Base-by-base conservation (phyloP, 192 early-diverging fungal species). In the Jimgerdemannia lactiflua region DNA sequence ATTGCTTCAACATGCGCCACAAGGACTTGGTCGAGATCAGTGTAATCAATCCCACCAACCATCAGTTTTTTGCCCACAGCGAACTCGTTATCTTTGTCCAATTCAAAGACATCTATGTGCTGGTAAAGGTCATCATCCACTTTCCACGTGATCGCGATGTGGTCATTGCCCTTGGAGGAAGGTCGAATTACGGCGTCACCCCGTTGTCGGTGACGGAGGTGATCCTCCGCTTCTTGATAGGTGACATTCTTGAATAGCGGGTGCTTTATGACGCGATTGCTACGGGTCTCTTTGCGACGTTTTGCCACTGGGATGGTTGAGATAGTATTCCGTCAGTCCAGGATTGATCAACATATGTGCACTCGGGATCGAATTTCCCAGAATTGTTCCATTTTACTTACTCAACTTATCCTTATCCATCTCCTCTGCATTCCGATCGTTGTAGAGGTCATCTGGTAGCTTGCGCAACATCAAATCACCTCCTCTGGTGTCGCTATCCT, bases 71-170 rank as follows among this genome's bases (percentile, higher is more conserved):
- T 82, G 69, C 93, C 94, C 6, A 96, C 78, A 20, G 89, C 90
- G 69, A 83, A 89, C 59, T 92, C 93, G 71, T 89, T 91, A 64
- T 89, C 87, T 81, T 94, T 93, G 70, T 91, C 85, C 29, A 76
- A 43, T 76, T 95, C 92, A 7, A 90, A 65, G 43, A 95, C 88
- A 79, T 94, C 91, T 70, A 98, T 86, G 76, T 98, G 97, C 81
- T 96, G 94, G 85, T 89, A 96, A 67, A 97, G 79, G 4, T 86
- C 91, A 20, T 96, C 93, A 65, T 86, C 92, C 6, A 97, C 90
- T 77, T 98, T 98, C 94, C 95, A 97, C 18, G 95, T 98, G 20
- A 98, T 92, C 2, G 94, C 92, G 14, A 99, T 87, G 75, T 96
- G 95, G 80, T 95, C 90, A 29, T 88, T 80, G n/a, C 95, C 95